These are phyloP conservation scores for Saccharomycopsis sp. DNA, from an alignment of 805 yeast genomes.

Conservation along the genomic window DNA sequence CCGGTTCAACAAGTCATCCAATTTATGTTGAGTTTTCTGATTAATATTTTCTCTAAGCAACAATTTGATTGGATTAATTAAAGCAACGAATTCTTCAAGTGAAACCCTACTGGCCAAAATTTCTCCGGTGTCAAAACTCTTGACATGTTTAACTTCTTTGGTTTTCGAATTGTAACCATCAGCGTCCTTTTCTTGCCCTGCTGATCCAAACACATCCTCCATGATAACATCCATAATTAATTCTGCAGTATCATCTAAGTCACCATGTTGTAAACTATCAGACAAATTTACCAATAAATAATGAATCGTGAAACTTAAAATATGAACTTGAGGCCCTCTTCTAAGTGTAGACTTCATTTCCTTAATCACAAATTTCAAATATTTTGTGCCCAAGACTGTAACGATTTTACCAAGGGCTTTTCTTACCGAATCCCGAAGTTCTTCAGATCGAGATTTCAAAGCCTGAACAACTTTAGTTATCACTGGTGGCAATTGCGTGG, in stretches of 20 bases:
- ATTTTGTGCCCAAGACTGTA: conserved; percentile 59
- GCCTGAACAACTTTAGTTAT: conserved; percentile 86
- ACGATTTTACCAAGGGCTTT: conserved; percentile 64
- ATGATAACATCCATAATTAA: conserved; percentile 65
- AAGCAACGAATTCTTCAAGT: conserved; percentile 45
- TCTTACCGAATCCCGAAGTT: conserved; percentile 79
- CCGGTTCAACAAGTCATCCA: conserved; percentile 73
- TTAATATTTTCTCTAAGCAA: conserved; percentile 58
- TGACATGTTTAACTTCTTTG: conserved; percentile 85
- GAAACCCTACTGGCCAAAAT: conserved; percentile 59
- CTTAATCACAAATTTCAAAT: conserved; percentile 64
- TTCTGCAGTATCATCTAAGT: conserved; percentile 59
- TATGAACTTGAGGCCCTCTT: conserved; percentile 90
- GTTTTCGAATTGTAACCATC: conserved; percentile 81
- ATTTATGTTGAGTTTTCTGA: conserved; percentile 60
- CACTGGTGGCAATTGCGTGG: conserved; percentile 66
- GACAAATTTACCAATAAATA: conserved; percentile 52
- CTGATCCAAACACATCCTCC: conserved; percentile 89
- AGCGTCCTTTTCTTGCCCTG: conserved; percentile 91
- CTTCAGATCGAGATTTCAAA: conserved; percentile 77
- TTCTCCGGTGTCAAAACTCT: conserved; percentile 84
- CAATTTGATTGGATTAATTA: conserved; percentile 64
- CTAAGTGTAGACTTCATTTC: conserved; percentile 75
- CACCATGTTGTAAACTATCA: conserved; percentile 51
- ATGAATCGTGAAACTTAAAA: conserved; percentile 83